These are phyloP conservation scores for Ascobolus immersus DNA, from an alignment of 495 filamentous ascomycete species.

Conservation along the genomic window DNA sequence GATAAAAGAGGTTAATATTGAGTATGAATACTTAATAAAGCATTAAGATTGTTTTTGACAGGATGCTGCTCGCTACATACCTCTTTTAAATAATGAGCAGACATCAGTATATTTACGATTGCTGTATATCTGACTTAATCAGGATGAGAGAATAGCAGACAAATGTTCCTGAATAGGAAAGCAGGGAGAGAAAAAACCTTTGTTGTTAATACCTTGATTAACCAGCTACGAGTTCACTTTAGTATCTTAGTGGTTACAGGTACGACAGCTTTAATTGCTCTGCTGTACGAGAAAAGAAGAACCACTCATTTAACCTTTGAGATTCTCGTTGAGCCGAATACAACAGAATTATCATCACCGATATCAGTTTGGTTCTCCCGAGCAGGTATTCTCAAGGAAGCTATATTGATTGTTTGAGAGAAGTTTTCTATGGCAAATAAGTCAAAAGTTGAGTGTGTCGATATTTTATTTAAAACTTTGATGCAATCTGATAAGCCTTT, in stretches of 20 bases:
- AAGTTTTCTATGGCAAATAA: background rate
- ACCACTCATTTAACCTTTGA: background rate
- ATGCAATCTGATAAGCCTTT: background rate
- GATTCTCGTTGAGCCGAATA: background rate
- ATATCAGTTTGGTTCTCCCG: background rate
- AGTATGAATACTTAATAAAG: background rate
- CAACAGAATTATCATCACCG: background rate
- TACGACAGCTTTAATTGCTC: background rate
- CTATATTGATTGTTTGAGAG: background rate
- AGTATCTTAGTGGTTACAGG: background rate
- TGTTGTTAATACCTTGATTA: background rate
- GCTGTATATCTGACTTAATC: background rate
- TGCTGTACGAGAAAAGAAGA: background rate
- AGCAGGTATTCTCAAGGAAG: background rate
- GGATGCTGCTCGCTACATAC: background rate
- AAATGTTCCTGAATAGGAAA: constrained; percentile 4
- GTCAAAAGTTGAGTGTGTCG: background rate
- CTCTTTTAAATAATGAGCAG: constrained; percentile 1
- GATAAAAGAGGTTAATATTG: constrained; percentile 2
- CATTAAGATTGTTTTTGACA: background rate
- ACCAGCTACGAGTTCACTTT: background rate
- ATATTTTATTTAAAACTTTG: background rate
- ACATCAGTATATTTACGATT: background rate
- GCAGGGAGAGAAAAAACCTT: constrained; percentile 5
- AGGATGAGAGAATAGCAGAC: background rate